Evolutionary conservation across 208 protist species (phyloP).

Genomic region (Wallacemonas sp.): DNA sequence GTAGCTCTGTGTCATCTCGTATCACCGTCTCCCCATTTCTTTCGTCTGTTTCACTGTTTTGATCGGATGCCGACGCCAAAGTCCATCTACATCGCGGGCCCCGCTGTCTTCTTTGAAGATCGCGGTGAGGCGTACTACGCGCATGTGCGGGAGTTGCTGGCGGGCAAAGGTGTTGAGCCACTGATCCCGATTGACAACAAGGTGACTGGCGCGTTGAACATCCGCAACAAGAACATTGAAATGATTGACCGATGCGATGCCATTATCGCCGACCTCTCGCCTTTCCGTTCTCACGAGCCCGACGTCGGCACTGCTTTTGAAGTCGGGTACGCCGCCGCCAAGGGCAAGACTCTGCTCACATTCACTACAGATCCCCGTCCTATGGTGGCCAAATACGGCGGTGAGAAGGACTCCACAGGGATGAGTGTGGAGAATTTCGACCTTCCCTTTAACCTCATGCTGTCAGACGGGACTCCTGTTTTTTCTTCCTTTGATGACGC

Average conservation of each 20-base stretch:
- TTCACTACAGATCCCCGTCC: constrained; percentile 55
- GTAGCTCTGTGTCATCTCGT: not conserved
- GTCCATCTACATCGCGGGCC: constrained; percentile 82
- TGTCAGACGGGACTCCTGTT: constrained; percentile 49
- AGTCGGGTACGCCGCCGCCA: constrained; percentile 75
- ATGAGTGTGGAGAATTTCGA: constrained; percentile 64
- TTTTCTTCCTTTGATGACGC: constrained; percentile 72
- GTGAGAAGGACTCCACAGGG: constrained; percentile 37
- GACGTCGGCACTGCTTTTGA: constrained; percentile 83
- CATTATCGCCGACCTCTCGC: constrained; percentile 83
- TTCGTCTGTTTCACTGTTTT: not conserved
- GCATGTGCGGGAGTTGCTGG: constrained; percentile 42
- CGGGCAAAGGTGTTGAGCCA: constrained; percentile 34
- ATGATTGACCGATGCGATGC: constrained; percentile 74
- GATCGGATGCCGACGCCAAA: constrained; percentile 15
- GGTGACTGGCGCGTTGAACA: constrained; percentile 41
- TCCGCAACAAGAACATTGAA: constrained; percentile 74
- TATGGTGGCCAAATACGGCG: constrained; percentile 71
- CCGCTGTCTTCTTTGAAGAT: constrained; percentile 72
- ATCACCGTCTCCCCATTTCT: not conserved
- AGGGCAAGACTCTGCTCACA: constrained; percentile 62
- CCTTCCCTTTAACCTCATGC: constrained; percentile 85
- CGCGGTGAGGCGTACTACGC: constrained; percentile 58
- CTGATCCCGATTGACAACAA: constrained; percentile 68
- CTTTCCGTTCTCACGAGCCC: constrained; percentile 75